These are phyloP conservation scores for Claviceps pusilla DNA, from an alignment of 2,329 filamentous ascomycete genomes.

Conservation along the genomic window DNA sequence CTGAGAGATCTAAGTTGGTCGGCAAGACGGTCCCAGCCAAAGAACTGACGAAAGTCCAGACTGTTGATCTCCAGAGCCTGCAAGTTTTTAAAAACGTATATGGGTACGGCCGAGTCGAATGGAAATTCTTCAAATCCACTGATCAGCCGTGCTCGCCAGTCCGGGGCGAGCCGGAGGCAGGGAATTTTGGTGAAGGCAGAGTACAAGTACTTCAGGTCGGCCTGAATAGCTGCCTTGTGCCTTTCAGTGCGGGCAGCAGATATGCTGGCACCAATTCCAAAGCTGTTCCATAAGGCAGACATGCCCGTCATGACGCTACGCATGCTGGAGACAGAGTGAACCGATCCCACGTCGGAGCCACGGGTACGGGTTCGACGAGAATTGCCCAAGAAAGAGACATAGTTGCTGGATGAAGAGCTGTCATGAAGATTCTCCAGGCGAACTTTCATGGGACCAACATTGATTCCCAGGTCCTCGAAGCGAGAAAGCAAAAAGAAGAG, in stretches of 20 bases:
- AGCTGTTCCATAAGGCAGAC: slow-evolving; percentile 80
- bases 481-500: slow-evolving; percentile 91
- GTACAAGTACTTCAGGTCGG: slow-evolving; percentile 89
- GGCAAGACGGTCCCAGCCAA: slow-evolving; percentile 86
- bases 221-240: slow-evolving; percentile 70
- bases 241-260: slow-evolving; percentile 73
- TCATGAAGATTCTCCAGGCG: slow-evolving; percentile 88
- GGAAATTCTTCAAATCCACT: slow-evolving; percentile 93
- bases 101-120: slow-evolving; percentile 88
- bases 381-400: slow-evolving; percentile 86
- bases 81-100: slow-evolving; percentile 96
- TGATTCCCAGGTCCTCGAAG: slow-evolving; percentile 82
- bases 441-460: slow-evolving; percentile 91
- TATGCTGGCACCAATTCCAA: slow-evolving; percentile 68
- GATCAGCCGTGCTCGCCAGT: slow-evolving; percentile 81
- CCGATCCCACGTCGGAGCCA: slow-evolving; percentile 72
- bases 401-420: slow-evolving; percentile 72
- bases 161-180: slow-evolving; percentile 75
- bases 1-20: slow-evolving; percentile 85
- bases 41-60: slow-evolving; percentile 93
- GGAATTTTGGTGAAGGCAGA: slow-evolving; percentile 98
- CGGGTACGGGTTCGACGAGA: slow-evolving; percentile 61
- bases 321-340: slow-evolving; percentile 91
- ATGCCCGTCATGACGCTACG: slow-evolving; percentile 96
- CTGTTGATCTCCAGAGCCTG: slow-evolving; percentile 87